These are phyloP conservation scores for Coemansia sp. DNA, from an alignment of 192 early-diverging fungal species.

Conservation along the genomic window DNA sequence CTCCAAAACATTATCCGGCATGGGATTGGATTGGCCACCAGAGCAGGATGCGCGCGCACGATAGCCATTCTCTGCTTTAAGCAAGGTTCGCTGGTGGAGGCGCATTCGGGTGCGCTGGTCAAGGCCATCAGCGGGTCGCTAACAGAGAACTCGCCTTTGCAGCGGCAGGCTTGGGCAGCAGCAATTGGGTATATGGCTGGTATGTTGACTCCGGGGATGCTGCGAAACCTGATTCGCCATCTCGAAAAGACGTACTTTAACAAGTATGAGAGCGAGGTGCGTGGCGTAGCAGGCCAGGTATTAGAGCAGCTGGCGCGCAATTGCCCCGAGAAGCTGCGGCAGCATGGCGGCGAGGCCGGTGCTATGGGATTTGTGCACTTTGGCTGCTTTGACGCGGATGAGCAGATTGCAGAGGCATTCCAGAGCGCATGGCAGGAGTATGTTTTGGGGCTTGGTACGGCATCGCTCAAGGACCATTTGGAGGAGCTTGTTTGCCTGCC, in stretches of 20 bases:
- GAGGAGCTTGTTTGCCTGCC: constrained; percentile 21
- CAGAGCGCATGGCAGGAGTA: constrained; percentile 38
- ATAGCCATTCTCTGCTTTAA: constrained; percentile 75
- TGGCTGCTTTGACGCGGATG: constrained; percentile 21
- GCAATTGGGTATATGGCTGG: constrained; percentile 77
- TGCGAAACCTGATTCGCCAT: constrained; percentile 65
- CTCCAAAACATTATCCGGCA: constrained; percentile 70
- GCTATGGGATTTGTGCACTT: constrained; percentile 26
- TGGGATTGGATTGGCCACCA: constrained; percentile 85
- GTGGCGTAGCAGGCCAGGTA: constrained; percentile 54
- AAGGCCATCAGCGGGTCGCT: constrained; percentile 75
- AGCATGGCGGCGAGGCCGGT: constrained; percentile 10
- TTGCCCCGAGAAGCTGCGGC: constrained; percentile 24
- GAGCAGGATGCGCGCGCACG: constrained; percentile 86
- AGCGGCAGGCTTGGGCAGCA: constrained; percentile 82
- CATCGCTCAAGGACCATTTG: constrained; percentile 8
- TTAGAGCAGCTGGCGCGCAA: constrained; percentile 32
- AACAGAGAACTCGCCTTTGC: constrained; percentile 71
- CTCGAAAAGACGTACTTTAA: constrained; percentile 74
- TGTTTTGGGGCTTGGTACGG: constrained; percentile 17
- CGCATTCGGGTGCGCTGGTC: constrained; percentile 67
- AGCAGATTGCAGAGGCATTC: constrained; percentile 16
- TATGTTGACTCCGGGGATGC: constrained; percentile 55
- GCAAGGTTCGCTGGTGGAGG: constrained; percentile 59
- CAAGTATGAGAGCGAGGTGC: constrained; percentile 67